A percentile compares a stretch with the other conserved stretches of the same genome.
Conservation (phyloP, 768 basidiomycete genomes). For the Tylopilus cervinicoccineus region DNA sequence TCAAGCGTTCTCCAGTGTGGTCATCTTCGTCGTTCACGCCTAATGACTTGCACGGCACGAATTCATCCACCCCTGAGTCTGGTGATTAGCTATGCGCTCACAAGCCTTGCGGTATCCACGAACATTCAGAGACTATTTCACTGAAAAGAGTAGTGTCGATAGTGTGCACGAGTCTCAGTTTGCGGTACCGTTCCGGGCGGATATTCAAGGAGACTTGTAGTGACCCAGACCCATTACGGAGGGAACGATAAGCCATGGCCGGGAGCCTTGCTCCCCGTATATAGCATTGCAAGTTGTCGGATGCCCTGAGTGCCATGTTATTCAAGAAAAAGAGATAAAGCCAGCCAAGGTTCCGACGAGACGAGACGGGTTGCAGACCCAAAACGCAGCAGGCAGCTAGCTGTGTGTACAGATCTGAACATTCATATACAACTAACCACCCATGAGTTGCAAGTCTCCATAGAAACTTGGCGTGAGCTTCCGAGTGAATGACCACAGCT, state of each 20-base stretch:
- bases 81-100: constrained; percentile 3
- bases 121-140: constrained; percentile 37
- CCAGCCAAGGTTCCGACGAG: not conserved
- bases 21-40: constrained; percentile 37
- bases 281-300: constrained; percentile 44
- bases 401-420: not conserved
- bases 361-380: not conserved
- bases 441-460: constrained; percentile 10
- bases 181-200: constrained; percentile 46
- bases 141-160: constrained; percentile 31
- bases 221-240: constrained; percentile 30
- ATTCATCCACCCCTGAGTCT: constrained; percentile 36
- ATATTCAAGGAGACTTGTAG: constrained; percentile 31
- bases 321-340: not conserved
- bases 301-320: constrained; percentile 31
- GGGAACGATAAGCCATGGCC: constrained; percentile 31
- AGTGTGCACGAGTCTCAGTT: constrained; percentile 45
- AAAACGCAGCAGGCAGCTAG: not conserved
- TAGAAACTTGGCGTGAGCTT: constrained; percentile 12
- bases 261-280: constrained; percentile 47
- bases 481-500: not conserved
- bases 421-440: not conserved
- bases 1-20: constrained; percentile 37
- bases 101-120: constrained; percentile 11
- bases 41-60: constrained; percentile 34